Percentiles rank a stretch among this genome's conserved stretches.
phyloP scores from a whole-genome alignment of 768 basidiomycete genomes.

The Rhizopogon salebrosus region DNA sequence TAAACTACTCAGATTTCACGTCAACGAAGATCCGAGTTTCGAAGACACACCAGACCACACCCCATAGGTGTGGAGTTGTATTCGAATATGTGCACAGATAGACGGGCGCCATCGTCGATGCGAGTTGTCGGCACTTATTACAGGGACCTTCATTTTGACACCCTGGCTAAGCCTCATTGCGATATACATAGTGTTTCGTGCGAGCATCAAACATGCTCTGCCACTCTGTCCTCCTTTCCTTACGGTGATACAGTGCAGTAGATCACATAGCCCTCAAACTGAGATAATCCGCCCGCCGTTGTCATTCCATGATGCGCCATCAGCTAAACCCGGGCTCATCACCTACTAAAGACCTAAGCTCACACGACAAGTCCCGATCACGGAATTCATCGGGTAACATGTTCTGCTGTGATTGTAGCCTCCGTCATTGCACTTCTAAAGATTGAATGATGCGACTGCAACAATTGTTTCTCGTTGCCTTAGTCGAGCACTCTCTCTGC shows the following conservation, averaged over 20 bases:
- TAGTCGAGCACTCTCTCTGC: neutral
- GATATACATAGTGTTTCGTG: neutral
- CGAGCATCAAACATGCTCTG: neutral
- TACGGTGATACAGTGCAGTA: slow-evolving; percentile 2
- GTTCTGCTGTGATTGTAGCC: neutral
- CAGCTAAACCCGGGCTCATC: neutral
- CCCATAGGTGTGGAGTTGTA: slow-evolving; percentile 22
- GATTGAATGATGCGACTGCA: neutral
- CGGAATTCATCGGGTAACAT: neutral
- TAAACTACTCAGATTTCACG: slow-evolving; percentile 3
- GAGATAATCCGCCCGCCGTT: neutral
- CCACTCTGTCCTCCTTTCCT: neutral
- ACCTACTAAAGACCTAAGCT: neutral
- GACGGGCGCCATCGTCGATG: neutral
- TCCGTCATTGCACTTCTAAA: neutral
- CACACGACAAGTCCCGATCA: neutral
- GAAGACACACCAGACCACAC: slow-evolving; percentile 14
- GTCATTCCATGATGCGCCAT: neutral
- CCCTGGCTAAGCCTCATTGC: neutral
- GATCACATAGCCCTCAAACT: neutral
- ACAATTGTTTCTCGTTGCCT: neutral
- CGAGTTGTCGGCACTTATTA: neutral
- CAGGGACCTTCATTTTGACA: neutral
- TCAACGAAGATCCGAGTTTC: slow-evolving; percentile 6
- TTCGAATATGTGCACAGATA: neutral